Evolutionary conservation across 805 yeast species (phyloP).

Genomic region (Kodamaea kakaduensis): DNA sequence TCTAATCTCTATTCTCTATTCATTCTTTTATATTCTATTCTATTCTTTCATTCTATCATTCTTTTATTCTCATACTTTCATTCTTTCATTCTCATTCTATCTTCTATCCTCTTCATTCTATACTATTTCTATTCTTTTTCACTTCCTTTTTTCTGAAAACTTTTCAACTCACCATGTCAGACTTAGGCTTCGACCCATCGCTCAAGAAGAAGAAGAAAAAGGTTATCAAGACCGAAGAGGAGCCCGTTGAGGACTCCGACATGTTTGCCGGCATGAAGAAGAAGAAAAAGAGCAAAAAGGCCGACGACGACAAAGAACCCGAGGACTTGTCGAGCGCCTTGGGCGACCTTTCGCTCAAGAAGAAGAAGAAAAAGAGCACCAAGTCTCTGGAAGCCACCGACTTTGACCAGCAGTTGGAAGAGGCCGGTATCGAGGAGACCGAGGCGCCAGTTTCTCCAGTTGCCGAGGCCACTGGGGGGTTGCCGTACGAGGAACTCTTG

Average conservation of each 20-base stretch:
- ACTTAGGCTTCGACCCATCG: slow-evolving; percentile 68
- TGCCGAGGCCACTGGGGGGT: slow-evolving; percentile 37
- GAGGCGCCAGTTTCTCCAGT: slow-evolving; percentile 16
- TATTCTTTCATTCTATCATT: too few species aligned
- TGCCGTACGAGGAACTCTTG: slow-evolving; percentile 73
- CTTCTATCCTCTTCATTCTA: neutral
- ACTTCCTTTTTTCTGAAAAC: too few species aligned
- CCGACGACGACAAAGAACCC: slow-evolving; percentile 23
- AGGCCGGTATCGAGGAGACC: slow-evolving; percentile 74
- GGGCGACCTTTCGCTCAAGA: slow-evolving; percentile 48
- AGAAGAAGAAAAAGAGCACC: slow-evolving; percentile 73
- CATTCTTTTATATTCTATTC: too few species aligned
- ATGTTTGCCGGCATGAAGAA: slow-evolving; percentile 69
- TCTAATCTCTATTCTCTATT: too few species aligned
- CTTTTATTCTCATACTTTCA: neutral
- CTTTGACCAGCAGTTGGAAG: slow-evolving; percentile 83
- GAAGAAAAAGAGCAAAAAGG: slow-evolving; percentile 69
- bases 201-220: slow-evolving; percentile 83
- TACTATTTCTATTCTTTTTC: too few species aligned
- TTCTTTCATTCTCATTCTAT: neutral
- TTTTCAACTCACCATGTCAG: slow-evolving; percentile 32
- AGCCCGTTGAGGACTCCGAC: slow-evolving; percentile 40
- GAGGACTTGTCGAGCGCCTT: slow-evolving; percentile 35
- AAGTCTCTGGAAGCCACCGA: slow-evolving; percentile 61
- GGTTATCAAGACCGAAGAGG: slow-evolving; percentile 44